Evolutionary conservation across 2,329 filamentous ascomycete species (phyloP).

Genomic region (Paecilomyces variotii): DNA sequence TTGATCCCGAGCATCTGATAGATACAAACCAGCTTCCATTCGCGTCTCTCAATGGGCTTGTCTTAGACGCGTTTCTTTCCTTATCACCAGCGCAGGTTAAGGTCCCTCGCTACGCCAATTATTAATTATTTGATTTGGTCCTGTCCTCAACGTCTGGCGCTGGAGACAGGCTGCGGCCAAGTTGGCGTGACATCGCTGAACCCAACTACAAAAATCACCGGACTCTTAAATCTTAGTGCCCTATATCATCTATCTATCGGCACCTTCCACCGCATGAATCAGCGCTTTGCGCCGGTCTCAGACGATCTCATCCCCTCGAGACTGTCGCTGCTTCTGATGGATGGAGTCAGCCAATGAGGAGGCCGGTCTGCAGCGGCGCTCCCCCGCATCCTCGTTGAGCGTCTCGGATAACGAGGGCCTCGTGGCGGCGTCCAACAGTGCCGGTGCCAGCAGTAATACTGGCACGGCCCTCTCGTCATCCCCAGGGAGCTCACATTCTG

Average conservation of each 20-base stretch:
- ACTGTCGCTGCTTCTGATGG: slow-evolving; percentile 22
- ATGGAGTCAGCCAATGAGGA: slow-evolving; percentile 35
- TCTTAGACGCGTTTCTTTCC: background rate
- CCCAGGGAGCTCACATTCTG: background rate
- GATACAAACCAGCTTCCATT: background rate
- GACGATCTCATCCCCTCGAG: background rate
- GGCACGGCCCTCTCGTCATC: slow-evolving; percentile 8
- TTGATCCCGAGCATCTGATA: background rate
- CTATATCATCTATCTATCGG: background rate
- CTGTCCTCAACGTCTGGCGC: background rate
- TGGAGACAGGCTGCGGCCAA: background rate
- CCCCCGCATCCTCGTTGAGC: slow-evolving; percentile 11
- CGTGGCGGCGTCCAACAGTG: slow-evolving; percentile 4
- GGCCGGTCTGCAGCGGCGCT: slow-evolving; percentile 19
- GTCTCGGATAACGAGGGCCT: slow-evolving; percentile 5
- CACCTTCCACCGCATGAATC: background rate
- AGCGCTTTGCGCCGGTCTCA: background rate
- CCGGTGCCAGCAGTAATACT: slow-evolving; percentile 6
- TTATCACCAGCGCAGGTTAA: background rate
- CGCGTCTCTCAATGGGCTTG: background rate
- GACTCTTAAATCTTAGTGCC: background rate
- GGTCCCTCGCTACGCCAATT: background rate
- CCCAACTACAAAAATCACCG: background rate
- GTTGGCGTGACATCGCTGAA: background rate
- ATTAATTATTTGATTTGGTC: background rate